Evolutionary conservation across 345 rosid species (phyloP).

Genomic region (Boechera retrofracta): DNA sequence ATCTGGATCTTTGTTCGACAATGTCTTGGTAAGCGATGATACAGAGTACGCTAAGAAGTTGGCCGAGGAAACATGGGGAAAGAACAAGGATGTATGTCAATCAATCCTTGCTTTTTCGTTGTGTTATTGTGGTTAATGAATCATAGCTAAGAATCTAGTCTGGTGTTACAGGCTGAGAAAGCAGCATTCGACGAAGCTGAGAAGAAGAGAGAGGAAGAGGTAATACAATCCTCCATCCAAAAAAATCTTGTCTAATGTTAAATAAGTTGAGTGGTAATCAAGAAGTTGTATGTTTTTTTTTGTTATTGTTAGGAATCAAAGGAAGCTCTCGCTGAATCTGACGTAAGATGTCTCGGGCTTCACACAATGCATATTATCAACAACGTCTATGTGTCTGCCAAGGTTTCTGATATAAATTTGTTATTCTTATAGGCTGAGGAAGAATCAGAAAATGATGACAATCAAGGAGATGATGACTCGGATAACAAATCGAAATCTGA

Average conservation of each 20-base stretch:
- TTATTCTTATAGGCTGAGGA: constrained; percentile 66
- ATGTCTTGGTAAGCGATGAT: constrained; percentile 73
- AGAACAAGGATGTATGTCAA: constrained; percentile 77
- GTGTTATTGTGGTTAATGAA: constrained; percentile 31
- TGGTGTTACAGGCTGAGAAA: constrained; percentile 81
- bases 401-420: constrained; percentile 7
- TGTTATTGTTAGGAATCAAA: constrained; percentile 62
- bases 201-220: constrained; percentile 88
- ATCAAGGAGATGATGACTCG: constrained; percentile 53
- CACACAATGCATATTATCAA: not conserved
- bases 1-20: constrained; percentile 89
- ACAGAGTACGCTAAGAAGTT: constrained; percentile 77
- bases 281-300: not conserved
- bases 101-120: not conserved
- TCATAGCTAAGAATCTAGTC: not conserved
- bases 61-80: constrained; percentile 92
- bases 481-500: constrained; percentile 57
- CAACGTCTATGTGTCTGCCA: not conserved
- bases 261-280: not conserved
- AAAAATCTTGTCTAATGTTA: not conserved
- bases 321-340: constrained; percentile 68
- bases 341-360: constrained; percentile 55
- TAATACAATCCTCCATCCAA: constrained; percentile 30
- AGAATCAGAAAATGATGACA: constrained; percentile 57
- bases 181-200: constrained; percentile 94